Percentiles rank a stretch among this genome's conserved stretches.
phyloP scores from a whole-genome alignment of 805 yeast species.

The Millerago galiae region DNA sequence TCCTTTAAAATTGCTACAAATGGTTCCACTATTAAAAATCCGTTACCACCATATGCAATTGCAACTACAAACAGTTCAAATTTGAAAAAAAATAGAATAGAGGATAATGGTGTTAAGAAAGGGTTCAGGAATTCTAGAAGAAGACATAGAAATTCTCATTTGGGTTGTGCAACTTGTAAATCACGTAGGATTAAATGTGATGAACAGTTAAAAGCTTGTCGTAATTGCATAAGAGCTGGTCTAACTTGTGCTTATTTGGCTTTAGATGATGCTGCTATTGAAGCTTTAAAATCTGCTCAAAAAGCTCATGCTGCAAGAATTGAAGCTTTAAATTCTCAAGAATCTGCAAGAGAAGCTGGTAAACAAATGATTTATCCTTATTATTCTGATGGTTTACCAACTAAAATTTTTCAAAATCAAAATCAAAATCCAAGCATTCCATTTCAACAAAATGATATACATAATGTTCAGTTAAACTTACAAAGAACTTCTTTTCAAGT shows the following conservation, averaged over 20 bases:
- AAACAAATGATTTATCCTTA: conserved; percentile 15
- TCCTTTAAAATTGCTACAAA: too few species aligned
- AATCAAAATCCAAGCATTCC: conserved; percentile 3
- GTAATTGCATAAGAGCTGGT: conserved; percentile 44
- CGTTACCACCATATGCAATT: conserved; percentile 29
- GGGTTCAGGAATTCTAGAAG: conserved; percentile 33
- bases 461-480: conserved; percentile 17
- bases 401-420: conserved; percentile 15
- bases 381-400: conserved; percentile 17
- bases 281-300: conserved; percentile 45
- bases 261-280: conserved; percentile 42
- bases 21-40: too few species aligned
- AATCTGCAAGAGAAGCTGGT: conserved; percentile 15
- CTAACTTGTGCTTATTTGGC: conserved; percentile 43
- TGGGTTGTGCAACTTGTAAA: conserved; percentile 71
- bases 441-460: conserved; percentile 10
- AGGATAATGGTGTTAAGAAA: conserved; percentile 10
- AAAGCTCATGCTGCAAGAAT: conserved; percentile 31
- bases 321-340: conserved; percentile 24
- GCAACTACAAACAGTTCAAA: conserved; percentile 20
- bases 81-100: conserved; percentile 10
- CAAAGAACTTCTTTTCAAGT: conserved; percentile 8
- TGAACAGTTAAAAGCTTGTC: conserved; percentile 53
- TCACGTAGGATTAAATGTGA: conserved; percentile 59
- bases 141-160: conserved; percentile 61